Conservation (phyloP, 148 eudicot species). For the Nyssa sinensis region DNA sequence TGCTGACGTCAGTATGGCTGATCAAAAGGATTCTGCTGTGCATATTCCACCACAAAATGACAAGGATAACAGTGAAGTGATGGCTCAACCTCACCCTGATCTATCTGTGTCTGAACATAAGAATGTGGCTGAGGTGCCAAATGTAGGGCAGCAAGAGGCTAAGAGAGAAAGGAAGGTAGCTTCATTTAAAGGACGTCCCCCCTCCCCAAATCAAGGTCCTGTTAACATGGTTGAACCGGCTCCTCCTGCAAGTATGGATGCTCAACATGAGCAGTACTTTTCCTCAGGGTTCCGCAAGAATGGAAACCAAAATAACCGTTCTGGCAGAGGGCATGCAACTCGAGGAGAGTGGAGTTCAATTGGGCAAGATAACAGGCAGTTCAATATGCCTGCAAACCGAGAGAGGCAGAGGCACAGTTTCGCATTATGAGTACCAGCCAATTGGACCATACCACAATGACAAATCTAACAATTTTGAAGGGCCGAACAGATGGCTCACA, state of each 20-base stretch:
- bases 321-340: constrained; percentile 46
- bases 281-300: constrained; percentile 51
- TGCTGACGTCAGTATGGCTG: constrained; percentile 26
- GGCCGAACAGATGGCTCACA: constrained; percentile 38
- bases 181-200: constrained; percentile 34
- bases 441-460: constrained; percentile 44
- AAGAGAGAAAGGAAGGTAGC: constrained; percentile 43
- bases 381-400: constrained; percentile 34
- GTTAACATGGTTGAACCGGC: constrained; percentile 32
- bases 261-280: constrained; percentile 39
- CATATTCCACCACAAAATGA: constrained; percentile 18
- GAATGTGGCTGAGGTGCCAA: constrained; percentile 22
- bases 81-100: constrained; percentile 26
- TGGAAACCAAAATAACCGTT: constrained; percentile 41
- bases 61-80: constrained; percentile 12
- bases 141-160: constrained; percentile 32
- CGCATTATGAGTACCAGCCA: constrained; percentile 81
- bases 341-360: constrained; percentile 53
- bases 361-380: constrained; percentile 49
- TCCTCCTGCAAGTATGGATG: constrained; percentile 21
- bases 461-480: constrained; percentile 44
- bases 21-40: constrained; percentile 27
- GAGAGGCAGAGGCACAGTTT: constrained; percentile 66
- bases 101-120: constrained; percentile 32
- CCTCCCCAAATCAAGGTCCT: constrained; percentile 36